Base-by-base conservation (phyloP, 140 eudicot genomes). In the Anethum foeniculum region DNA sequence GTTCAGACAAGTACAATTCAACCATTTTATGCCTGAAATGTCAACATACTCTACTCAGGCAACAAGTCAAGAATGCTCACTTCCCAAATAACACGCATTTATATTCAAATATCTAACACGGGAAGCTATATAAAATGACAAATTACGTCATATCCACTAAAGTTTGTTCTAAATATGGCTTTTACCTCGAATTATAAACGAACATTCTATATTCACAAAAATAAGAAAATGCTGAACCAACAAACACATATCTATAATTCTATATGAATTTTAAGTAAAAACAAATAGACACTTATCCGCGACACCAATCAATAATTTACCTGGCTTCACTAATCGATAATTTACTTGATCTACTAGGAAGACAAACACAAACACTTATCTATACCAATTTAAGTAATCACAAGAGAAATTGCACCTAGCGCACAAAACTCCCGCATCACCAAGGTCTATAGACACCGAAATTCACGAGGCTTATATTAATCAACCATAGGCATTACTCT, bases 1-100 rank as follows among this genome's bases (percentile, higher is more conserved):
- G 98, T 83, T 89, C 86, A 38, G 90, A 82, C 46, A 91, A 82
- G 80, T 77, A 89, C 62, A 91, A 77, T 9, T 86, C 77, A 67
- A 83, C 85, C 93, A 91, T 89, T 69, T 32, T 77, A 32, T 79
- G 60, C 80, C 85, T 73, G 60, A 73, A 75, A 80, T 44, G 62
- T 28, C 79, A 80, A 74, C 56, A 43, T 3, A 7, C 23, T 44
- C 58, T 44, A 74, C 38, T 74, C 11, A 74, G 49, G 16, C 58
- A 44, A 39, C 30, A 21, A 41, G 30, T 46, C 25, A 1, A 72
- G 54, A 15, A 72, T 19, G 34, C 28, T 38, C 76, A 39, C 30
- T 71, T 14, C 25, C n/a, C 18, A 21, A 74, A 72, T 18, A 72
- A 72, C 7, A 74, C 56, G 44, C 7, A 44, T 25, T 44, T 44